Evolutionary conservation across 2,329 filamentous ascomycete species (phyloP).

Genomic region (Achaetomium macrosporum): DNA sequence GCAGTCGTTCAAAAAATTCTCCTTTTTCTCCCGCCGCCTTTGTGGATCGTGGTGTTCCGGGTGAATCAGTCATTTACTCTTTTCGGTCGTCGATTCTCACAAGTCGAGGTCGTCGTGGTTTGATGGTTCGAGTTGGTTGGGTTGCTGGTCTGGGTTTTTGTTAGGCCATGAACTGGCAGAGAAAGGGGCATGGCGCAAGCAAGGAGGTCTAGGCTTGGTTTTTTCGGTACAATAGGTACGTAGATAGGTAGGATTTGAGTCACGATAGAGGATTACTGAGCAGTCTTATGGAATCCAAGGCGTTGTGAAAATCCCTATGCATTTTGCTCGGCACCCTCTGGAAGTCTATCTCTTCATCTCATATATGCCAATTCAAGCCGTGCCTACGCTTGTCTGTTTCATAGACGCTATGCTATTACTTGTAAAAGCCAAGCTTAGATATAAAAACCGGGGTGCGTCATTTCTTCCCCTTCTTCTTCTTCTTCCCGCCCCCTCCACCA

Average conservation of each 20-base stretch:
- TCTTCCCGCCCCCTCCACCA: conserved; percentile 25
- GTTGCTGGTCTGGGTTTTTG: conserved; percentile 1
- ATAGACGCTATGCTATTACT: not conserved
- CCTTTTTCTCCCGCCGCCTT: not conserved
- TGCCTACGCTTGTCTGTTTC: not conserved
- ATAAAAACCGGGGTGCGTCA: conserved; percentile 24
- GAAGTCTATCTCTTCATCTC: not conserved
- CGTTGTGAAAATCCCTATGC: not conserved
- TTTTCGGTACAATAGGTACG: not conserved
- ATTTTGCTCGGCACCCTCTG: not conserved
- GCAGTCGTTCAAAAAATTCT: too few relatives aligned
- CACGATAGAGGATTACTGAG: conserved; percentile 9
- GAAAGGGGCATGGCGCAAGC: conserved; percentile 7
- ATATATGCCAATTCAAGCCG: too few relatives aligned
- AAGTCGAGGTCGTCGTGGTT: not conserved
- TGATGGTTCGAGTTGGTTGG: not conserved
- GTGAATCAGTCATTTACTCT: too few relatives aligned
- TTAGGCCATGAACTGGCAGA: not conserved
- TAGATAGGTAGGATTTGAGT: conserved; percentile 2
- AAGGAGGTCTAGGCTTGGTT: not conserved
- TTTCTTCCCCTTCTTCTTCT: conserved; percentile 44
- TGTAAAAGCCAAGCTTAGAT: too few relatives aligned
- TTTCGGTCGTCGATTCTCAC: not conserved
- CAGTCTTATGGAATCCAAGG: conserved; percentile 7
- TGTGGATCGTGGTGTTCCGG: not conserved